Conservation (phyloP, 495 filamentous ascomycete genomes). For the Lasiosphaeris hirsuta region DNA sequence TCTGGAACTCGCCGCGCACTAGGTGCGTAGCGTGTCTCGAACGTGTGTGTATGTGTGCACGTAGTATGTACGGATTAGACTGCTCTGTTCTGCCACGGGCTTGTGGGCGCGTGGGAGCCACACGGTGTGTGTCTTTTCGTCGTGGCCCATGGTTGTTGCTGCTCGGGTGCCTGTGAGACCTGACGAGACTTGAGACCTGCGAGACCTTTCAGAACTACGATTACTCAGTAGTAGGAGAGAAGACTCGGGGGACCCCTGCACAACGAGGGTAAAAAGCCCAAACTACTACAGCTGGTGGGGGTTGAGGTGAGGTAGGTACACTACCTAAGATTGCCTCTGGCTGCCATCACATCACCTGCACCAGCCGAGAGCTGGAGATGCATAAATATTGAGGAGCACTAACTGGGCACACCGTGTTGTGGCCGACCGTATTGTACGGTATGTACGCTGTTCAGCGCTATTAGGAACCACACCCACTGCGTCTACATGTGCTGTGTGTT, state of each 20-base stretch:
- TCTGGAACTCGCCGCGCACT: background rate
- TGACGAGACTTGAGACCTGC: background rate
- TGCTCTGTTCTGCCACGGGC: conserved; percentile 2
- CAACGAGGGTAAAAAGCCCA: background rate
- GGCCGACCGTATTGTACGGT: background rate
- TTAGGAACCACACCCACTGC: too few species aligned
- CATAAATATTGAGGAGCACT: background rate
- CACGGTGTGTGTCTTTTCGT: background rate
- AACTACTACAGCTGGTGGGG: background rate
- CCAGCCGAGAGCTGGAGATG: background rate
- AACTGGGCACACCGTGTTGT: background rate
- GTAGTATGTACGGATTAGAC: too few species aligned
- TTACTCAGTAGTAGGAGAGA: too few species aligned
- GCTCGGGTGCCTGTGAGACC: background rate
- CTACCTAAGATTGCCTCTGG: background rate
- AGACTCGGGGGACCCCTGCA: conserved; percentile 8
- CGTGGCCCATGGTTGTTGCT: background rate
- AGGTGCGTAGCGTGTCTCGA: too few species aligned
- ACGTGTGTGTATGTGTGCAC: too few species aligned
- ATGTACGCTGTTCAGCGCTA: background rate
- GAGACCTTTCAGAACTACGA: background rate
- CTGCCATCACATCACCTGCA: conserved; percentile 6
- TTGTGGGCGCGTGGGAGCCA: background rate
- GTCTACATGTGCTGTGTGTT: too few species aligned
- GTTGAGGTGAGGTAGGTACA: background rate